Evolutionary conservation across 805 yeast species (phyloP).

Genomic region (Ogataea zsoltii): DNA sequence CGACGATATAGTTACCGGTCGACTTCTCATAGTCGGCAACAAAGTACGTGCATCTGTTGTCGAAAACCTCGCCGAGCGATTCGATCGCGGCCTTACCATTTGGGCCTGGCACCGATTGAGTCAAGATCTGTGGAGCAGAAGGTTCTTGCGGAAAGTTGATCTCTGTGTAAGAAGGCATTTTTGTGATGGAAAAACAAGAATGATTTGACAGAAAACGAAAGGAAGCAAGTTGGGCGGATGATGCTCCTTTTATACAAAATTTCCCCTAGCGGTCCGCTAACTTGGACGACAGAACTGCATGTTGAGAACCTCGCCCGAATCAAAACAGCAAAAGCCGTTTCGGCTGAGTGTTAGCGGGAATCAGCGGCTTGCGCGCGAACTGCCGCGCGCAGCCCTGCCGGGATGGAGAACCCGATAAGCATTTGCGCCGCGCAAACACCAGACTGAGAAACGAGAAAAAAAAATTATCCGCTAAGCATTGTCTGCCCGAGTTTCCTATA

Average conservation of each 20-base stretch:
- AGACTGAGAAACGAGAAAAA: too few relatives aligned
- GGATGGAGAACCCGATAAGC: too few relatives aligned
- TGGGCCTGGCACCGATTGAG: constrained; percentile 78
- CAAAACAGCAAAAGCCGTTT: background rate
- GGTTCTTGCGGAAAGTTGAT: constrained; percentile 83
- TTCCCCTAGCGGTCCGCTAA: background rate
- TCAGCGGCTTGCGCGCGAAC: background rate
- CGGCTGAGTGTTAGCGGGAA: background rate
- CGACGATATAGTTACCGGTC: constrained; percentile 75
- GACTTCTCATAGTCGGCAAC: constrained; percentile 76
- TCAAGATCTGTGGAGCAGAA: constrained; percentile 57
- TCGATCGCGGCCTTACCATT: constrained; percentile 52
- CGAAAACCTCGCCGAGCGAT: constrained; percentile 62
- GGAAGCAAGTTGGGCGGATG: background rate
- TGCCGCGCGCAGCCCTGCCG: too few relatives aligned
- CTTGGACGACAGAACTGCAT: background rate
- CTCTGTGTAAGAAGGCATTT: constrained; percentile 44
- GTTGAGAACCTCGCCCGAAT: background rate
- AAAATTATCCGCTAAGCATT: constrained; percentile 7
- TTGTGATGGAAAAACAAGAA: background rate
- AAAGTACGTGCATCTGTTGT: constrained; percentile 71
- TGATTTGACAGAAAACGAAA: background rate
- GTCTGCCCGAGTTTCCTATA: constrained; percentile 1
- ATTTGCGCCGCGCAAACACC: too few relatives aligned
- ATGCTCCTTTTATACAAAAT: background rate